Evolutionary conservation across 2,329 filamentous ascomycete genomes (phyloP), one percentile per base, ranked within the genome.

Genomic region (Colletotrichum musae): DNA sequence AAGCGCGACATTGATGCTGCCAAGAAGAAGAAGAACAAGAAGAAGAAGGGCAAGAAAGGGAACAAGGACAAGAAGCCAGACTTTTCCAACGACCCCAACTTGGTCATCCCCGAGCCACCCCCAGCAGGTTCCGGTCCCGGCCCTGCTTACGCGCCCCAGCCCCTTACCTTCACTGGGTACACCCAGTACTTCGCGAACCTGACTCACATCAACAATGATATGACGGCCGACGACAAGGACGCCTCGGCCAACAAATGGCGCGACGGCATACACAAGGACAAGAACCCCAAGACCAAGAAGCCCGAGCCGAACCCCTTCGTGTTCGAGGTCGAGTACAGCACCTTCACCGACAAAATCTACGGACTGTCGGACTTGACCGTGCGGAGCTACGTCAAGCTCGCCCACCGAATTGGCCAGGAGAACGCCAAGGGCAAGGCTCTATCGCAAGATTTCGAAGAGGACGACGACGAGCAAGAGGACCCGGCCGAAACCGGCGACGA

Each of bases 131-230:
- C 92, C 7, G 89, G 89, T 6, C 95, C 95, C 0, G 96, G 96
- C 0, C 96, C 96, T 0, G 96, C 94, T 7, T 98, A 99, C 80
- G 94, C 91, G 21, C 90, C 92, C 7, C 96, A 99, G 77, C 85
- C 93, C 0, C 84, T 98, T 45, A 93, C 94, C 0, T 85, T 95
- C 71, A 86, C 92, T 3, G 90, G 93, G 5, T 98, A 94, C 79
- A 94, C 90, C 4, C 96, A 99, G 76, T 98, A 97, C 80, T 98
- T 90, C 79, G 94, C 95, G 70, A 99, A 99, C 78, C 83, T 99
- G n/a, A 98, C 95, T 0, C 83, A 89, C 68, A 91, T 97, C 80
- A 97, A 98, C 81, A 93, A 94, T 74, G 89, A 93, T 69, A 86
- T 90, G 56, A 76, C 80, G 2, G 74, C 73, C 18, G 75, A 78